phyloP scores from a whole-genome alignment of 805 yeast genomes.

The Ogataea corticis region DNA sequence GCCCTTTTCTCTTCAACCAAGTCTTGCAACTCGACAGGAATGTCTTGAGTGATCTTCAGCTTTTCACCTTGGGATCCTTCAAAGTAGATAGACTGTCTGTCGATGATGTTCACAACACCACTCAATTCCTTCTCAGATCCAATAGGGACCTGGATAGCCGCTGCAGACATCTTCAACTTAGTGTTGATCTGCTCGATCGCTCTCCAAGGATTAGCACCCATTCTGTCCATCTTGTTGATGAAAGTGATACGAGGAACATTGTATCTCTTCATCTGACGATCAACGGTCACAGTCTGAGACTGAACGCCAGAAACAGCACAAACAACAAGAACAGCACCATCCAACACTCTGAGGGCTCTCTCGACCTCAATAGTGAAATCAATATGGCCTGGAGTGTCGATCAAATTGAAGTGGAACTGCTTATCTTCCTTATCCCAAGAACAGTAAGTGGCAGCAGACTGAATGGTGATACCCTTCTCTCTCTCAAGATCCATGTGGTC shows the following conservation, averaged over 20 bases:
- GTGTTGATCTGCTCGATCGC: conserved; percentile 88
- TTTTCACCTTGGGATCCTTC: conserved; percentile 90
- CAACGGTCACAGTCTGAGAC: conserved; percentile 97
- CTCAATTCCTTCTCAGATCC: conserved; percentile 83
- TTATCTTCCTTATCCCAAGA: conserved; percentile 80
- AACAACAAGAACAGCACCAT: conserved; percentile 97
- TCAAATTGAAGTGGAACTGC: conserved; percentile 85
- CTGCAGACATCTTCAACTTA: conserved; percentile 91
- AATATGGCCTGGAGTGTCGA: conserved; percentile 98
- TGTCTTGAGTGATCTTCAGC: conserved; percentile 55
- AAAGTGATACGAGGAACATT: conserved; percentile 96
- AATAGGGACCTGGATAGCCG: conserved; percentile 97
- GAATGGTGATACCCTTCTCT: conserved; percentile 98
- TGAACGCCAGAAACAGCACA: conserved; percentile 99
- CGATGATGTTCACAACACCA: conserved; percentile 92
- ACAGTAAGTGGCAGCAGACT: conserved; percentile 98
- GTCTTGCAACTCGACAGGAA: conserved; percentile 80
- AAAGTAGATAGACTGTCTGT: conserved; percentile 82
- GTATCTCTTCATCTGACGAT: conserved; percentile 97
- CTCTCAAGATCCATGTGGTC: conserved; percentile 98
- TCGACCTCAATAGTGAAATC: conserved; percentile 99
- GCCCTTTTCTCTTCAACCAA: conserved; percentile 90
- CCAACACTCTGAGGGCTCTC: conserved; percentile 95
- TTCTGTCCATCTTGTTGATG: conserved; percentile 97
- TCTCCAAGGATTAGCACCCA: conserved; percentile 97